phyloP scores from a whole-genome alignment of 169 alveolate species.

The Babesia sp. region DNA sequence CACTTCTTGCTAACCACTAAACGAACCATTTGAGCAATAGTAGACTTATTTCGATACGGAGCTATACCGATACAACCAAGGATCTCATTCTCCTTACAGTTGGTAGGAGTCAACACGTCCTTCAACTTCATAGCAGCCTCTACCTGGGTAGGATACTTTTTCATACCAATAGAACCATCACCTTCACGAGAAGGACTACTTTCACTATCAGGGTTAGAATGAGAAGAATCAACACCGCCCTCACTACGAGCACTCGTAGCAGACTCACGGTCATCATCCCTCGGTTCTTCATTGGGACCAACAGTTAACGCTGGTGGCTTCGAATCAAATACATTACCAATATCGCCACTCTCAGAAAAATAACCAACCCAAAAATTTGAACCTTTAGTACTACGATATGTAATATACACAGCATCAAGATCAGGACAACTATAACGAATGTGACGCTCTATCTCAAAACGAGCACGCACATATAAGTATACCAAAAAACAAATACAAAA shows the following conservation, averaged over 20 bases:
- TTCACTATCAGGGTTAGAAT: background rate
- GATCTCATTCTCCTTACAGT: conserved; percentile 66
- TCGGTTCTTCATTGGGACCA: background rate
- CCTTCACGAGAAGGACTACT: background rate
- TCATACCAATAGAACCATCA: background rate
- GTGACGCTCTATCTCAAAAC: conserved; percentile 83
- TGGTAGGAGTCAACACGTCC: conserved; percentile 14
- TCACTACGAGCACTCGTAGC: background rate
- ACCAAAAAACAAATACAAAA: conserved; percentile 72
- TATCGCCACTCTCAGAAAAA: conserved; percentile 58
- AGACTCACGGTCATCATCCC: no score
- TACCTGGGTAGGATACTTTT: background rate
- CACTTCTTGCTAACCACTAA: conserved; percentile 83
- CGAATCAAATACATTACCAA: background rate
- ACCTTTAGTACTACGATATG: conserved; percentile 78
- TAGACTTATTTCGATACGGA: conserved; percentile 79
- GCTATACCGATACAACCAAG: conserved; percentile 86
- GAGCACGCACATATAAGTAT: conserved; percentile 81
- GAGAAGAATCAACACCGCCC: background rate
- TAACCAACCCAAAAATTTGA: conserved; percentile 89
- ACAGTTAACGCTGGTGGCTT: background rate
- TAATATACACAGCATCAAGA: conserved; percentile 76
- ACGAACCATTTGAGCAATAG: conserved; percentile 83
- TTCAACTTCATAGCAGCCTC: conserved; percentile 33
- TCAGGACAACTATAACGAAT: conserved; percentile 85